These are phyloP conservation scores for Penicillium samsonianum DNA, from an alignment of 495 filamentous ascomycete genomes.

Conservation along the genomic window DNA sequence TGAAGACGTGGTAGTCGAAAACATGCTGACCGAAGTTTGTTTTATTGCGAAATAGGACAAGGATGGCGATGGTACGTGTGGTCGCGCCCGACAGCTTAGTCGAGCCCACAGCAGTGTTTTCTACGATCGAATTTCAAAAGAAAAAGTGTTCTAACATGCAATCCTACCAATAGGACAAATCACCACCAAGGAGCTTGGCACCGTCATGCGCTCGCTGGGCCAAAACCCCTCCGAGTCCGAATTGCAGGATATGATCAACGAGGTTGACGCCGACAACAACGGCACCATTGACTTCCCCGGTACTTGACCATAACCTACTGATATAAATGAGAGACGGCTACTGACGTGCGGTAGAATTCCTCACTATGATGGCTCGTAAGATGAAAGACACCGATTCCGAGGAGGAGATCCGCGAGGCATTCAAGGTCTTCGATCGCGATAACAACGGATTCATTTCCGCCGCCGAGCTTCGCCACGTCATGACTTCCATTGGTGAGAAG, in stretches of 20 bases:
- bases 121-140: not conserved
- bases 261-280: conserved; percentile 99
- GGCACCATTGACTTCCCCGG: conserved; percentile 99
- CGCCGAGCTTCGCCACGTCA: conserved; percentile 96
- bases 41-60: conserved; percentile 72
- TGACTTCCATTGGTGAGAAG: conserved; percentile 99
- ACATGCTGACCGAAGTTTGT: conserved; percentile 18
- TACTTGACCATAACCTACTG: conserved; percentile 39
- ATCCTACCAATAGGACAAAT: conserved; percentile 74
- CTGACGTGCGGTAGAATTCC: conserved; percentile 68
- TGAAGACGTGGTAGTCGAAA: conserved; percentile 15
- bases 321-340: not conserved
- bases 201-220: conserved; percentile 98
- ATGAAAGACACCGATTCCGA: conserved; percentile 99
- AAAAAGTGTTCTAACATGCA: conserved; percentile 1
- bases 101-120: conserved; percentile 3
- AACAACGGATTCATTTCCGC: conserved; percentile 99
- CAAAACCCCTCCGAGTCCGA: conserved; percentile 99
- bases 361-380: conserved; percentile 99
- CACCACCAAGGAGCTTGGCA: conserved; percentile 98
- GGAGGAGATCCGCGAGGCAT: conserved; percentile 95
- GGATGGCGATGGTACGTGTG: conserved; percentile 96
- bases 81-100: conserved; percentile 14
- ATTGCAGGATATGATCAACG: conserved; percentile 99
- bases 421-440: conserved; percentile 98